Evolutionary conservation across 1,284 basidiomycete genomes (phyloP).

Genomic region (Malassezia caprae): DNA sequence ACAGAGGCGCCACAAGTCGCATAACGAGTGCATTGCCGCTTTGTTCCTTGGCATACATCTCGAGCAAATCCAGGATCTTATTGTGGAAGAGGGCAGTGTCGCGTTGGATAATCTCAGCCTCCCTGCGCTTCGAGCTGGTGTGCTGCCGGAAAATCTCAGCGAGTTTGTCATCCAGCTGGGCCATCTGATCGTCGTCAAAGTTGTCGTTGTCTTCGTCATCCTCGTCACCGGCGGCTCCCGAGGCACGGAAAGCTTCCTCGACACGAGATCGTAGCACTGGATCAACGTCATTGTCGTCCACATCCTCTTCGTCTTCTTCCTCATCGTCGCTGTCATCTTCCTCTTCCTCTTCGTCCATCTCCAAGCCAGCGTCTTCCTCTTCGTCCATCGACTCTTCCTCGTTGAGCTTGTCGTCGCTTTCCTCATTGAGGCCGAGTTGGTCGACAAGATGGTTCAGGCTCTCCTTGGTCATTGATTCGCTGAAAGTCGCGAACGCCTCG

Average conservation of each 20-base stretch:
- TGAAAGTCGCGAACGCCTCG: conserved; percentile 68
- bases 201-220: conserved; percentile 45
- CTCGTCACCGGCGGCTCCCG: conserved; percentile 56
- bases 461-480: conserved; percentile 60
- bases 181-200: conserved; percentile 78
- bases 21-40: conserved; percentile 57
- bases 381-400: conserved; percentile 15
- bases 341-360: conserved; percentile 52
- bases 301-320: conserved; percentile 51
- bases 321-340: conserved; percentile 51
- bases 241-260: conserved; percentile 65
- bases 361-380: conserved; percentile 50
- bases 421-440: conserved; percentile 19
- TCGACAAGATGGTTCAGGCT: conserved; percentile 74
- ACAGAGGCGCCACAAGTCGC: conserved; percentile 63
- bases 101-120: conserved; percentile 26
- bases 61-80: conserved; percentile 81
- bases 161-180: conserved; percentile 84
- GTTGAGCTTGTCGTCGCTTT: conserved; percentile 11
- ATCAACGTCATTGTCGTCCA: conserved; percentile 53
- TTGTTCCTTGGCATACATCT: conserved; percentile 69
- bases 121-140: conserved; percentile 52
- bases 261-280: conserved; percentile 60
- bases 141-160: conserved; percentile 72
- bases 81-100: conserved; percentile 71